Conservation (phyloP, 2,329 filamentous ascomycete species). For the Hymenoscyphus repandus region DNA sequence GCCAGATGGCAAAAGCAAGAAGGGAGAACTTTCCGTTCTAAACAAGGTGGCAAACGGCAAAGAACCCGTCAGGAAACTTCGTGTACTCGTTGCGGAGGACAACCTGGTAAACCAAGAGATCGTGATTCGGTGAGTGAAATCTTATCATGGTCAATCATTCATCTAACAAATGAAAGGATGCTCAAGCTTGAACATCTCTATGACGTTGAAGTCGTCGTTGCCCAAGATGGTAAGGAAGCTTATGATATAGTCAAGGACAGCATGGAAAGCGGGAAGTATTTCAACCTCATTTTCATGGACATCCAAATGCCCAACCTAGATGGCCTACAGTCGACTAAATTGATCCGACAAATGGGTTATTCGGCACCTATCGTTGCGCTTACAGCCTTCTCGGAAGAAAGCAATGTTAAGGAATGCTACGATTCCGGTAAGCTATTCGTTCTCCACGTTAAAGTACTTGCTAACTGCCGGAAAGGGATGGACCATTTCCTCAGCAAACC, state of each 20-base stretch:
- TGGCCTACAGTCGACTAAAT: slow-evolving; percentile 76
- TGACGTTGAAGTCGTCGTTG: slow-evolving; percentile 71
- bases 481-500: slow-evolving; percentile 44
- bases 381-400: slow-evolving; percentile 86
- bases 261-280: slow-evolving; percentile 67
- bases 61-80: slow-evolving; percentile 57
- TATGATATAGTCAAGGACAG: slow-evolving; percentile 79
- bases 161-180: slow-evolving; percentile 57
- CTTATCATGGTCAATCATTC: slow-evolving; percentile 33
- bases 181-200: slow-evolving; percentile 74
- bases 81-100: slow-evolving; percentile 81
- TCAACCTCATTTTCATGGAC: slow-evolving; percentile 94
- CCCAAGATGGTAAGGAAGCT: slow-evolving; percentile 81
- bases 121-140: slow-evolving; percentile 41
- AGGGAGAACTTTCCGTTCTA: slow-evolving; percentile 60
- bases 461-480: slow-evolving; percentile 8
- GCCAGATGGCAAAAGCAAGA: slow-evolving; percentile 29
- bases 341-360: slow-evolving; percentile 85
- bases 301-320: slow-evolving; percentile 92
- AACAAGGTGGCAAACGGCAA: slow-evolving; percentile 55
- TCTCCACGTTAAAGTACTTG: neutral
- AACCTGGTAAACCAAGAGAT: slow-evolving; percentile 62
- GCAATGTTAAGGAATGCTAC: slow-evolving; percentile 79
- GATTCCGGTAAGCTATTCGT: slow-evolving; percentile 88
- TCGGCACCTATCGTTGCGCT: slow-evolving; percentile 83